Evolutionary conservation across 78 protist genomes (phyloP).

Genomic region (Emiliania huxleyi): DNA sequence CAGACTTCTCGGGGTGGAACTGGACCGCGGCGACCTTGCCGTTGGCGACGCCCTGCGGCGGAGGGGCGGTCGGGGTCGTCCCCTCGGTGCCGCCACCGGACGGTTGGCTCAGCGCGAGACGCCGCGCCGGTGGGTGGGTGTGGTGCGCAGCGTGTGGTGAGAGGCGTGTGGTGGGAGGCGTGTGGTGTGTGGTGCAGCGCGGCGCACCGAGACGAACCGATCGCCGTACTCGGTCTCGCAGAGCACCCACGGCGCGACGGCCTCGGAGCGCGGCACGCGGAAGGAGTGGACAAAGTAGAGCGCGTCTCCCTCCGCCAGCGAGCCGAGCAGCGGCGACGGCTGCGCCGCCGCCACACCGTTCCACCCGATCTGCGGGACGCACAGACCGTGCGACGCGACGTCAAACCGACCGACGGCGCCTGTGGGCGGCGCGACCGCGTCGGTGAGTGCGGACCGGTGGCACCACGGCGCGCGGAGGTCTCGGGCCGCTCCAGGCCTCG

Average conservation of each 20-base stretch:
- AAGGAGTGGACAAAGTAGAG: slow-evolving; percentile 72
- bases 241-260: not conserved
- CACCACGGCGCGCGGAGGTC: too few species aligned
- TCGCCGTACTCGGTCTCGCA: slow-evolving; percentile 47
- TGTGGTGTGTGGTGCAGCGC: too few species aligned
- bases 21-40: slow-evolving; percentile 63
- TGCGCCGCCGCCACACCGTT: not conserved
- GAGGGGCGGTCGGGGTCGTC: too few species aligned
- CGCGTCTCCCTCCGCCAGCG: not conserved
- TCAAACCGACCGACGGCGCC: slow-evolving; percentile 24
- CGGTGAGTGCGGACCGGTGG: too few species aligned
- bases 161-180: too few species aligned
- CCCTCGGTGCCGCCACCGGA: too few species aligned
- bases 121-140: too few species aligned
- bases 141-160: too few species aligned
- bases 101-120: too few species aligned
- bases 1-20: slow-evolving; percentile 79
- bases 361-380: slow-evolving; percentile 82
- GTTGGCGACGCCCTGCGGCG: slow-evolving; percentile 11
- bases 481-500: too few species aligned
- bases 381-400: not conserved
- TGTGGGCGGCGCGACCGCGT: too few species aligned
- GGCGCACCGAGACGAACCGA: slow-evolving; percentile 34
- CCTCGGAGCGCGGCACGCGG: slow-evolving; percentile 24
- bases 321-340: not conserved